These are phyloP conservation scores for Alternaria triticina DNA, from an alignment of 2,329 filamentous ascomycete genomes.

Conservation along the genomic window DNA sequence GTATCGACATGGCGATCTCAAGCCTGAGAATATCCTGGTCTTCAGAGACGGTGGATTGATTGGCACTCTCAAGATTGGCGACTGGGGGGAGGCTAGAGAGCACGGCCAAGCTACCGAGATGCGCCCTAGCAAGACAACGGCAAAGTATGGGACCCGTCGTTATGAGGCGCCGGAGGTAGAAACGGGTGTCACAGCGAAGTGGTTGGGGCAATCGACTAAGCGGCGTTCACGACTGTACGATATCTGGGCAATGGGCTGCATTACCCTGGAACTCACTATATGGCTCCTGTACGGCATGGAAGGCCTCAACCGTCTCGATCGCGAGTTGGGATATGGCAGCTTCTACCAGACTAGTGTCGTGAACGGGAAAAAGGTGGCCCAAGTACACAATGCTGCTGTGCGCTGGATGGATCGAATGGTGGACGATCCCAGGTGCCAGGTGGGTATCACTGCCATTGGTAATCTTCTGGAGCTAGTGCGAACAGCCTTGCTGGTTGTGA, in stretches of 20 bases:
- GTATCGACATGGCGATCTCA: slow-evolving; percentile 44
- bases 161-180: slow-evolving; percentile 25
- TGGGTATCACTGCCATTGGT: slow-evolving; percentile 2
- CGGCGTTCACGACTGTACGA: slow-evolving; percentile 28
- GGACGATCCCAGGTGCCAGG: slow-evolving; percentile 1
- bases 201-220: neutral
- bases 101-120: slow-evolving; percentile 5
- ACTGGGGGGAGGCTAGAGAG: slow-evolving; percentile 21
- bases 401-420: slow-evolving; percentile 9
- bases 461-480: slow-evolving; percentile 11
- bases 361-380: neutral
- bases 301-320: slow-evolving; percentile 2
- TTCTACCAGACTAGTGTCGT: neutral
- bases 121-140: slow-evolving; percentile 10
- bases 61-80: slow-evolving; percentile 24
- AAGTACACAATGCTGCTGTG: neutral
- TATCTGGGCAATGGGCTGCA: slow-evolving; percentile 35
- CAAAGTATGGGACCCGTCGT: slow-evolving; percentile 13
- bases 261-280: slow-evolving; percentile 27
- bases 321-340: neutral
- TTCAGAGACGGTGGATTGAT: slow-evolving; percentile 11
- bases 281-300: slow-evolving; percentile 29
- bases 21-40: slow-evolving; percentile 48
- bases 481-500: slow-evolving; percentile 7
- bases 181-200: neutral